Evolutionary conservation across 2,329 filamentous ascomycete genomes (phyloP), one percentile per base, ranked within the genome.

Genomic region (Colletotrichum tabaci): DNA sequence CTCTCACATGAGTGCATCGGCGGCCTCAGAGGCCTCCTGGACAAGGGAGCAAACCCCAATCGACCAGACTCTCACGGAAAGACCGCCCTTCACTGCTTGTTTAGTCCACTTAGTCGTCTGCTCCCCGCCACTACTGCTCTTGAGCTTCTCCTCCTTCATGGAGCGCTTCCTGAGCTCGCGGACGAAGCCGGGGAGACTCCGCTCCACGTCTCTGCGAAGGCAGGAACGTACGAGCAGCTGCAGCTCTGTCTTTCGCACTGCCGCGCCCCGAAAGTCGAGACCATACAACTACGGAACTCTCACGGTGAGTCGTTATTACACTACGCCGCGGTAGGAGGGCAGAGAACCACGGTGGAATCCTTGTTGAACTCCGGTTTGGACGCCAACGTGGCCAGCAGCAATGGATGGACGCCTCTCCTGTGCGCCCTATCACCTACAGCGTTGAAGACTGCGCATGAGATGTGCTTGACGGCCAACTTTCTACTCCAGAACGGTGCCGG

Each of bases 401-500:
- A 77, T 53, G 75, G 77, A 56, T 80, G 78, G 79, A 80, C 78
- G 13, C 78, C 79, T 7, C 67, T 80, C 21, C 63, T 78, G 42
- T 80, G 78, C 50, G 77, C 78, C 9, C 61, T 80, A 2, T 50
- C 62, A 12, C 76, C 71, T 12, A 66, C 60, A 10, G 42, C 9
- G 12, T 4, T 9, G 21, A 72, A 72, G 21, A 68, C 53, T 2
- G 50, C 64, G 10, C 2, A n/a, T 4, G 50, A 74, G 10, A 67
- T 70, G 9, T 35, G 73, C 16, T 50, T 46, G 4, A 61, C 72
- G 15, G 74, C 75, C 9, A 67, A 62, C 13, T n/a, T 73, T 61
- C 74, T 79, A 40, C 77, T 80, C 23, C 55, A 65, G 16, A 71
- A 73, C 47, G 76, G 76, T 5, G 78, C 77, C 4, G 70, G 75